Evolutionary conservation across 768 basidiomycete species (phyloP).

Genomic region (Pseudohyphozyma bogoriensis): DNA sequence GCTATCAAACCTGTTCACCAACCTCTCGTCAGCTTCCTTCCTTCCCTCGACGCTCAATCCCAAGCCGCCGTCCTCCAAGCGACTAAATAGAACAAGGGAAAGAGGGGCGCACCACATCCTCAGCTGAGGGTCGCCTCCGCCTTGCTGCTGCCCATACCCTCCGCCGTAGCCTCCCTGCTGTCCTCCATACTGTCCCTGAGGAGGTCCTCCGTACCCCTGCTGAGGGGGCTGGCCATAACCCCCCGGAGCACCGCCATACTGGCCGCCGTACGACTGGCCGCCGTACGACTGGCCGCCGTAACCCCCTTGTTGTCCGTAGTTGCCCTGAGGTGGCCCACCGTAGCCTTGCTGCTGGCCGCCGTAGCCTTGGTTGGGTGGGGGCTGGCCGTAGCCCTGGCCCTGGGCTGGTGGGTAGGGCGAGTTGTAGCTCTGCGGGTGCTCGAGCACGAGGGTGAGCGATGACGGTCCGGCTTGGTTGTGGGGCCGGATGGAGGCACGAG

Average conservation of each 20-base stretch:
- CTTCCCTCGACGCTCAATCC: background rate
- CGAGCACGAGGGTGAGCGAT: too few relatives aligned
- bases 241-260: background rate
- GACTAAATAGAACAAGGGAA: too few relatives aligned
- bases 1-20: conserved; percentile 8
- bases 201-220: background rate
- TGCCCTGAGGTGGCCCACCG: background rate
- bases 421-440: too few relatives aligned
- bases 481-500: too few relatives aligned
- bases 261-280: background rate
- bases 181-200: background rate
- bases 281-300: background rate
- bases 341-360: background rate
- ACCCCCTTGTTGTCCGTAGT: background rate
- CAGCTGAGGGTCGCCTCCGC: background rate
- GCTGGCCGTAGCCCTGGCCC: background rate
- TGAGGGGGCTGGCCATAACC: background rate
- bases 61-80: too few relatives aligned
- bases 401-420: background rate
- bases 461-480: too few relatives aligned
- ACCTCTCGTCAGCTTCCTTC: background rate
- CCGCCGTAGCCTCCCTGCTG: too few relatives aligned
- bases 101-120: background rate
- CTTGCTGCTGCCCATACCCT: too few relatives aligned
- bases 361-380: background rate